Percentiles rank a stretch among this genome's conserved stretches.
Evolutionary conservation across 169 alveolate species (phyloP).

Genomic region (Ichthyophthirius multifiliis): DNA sequence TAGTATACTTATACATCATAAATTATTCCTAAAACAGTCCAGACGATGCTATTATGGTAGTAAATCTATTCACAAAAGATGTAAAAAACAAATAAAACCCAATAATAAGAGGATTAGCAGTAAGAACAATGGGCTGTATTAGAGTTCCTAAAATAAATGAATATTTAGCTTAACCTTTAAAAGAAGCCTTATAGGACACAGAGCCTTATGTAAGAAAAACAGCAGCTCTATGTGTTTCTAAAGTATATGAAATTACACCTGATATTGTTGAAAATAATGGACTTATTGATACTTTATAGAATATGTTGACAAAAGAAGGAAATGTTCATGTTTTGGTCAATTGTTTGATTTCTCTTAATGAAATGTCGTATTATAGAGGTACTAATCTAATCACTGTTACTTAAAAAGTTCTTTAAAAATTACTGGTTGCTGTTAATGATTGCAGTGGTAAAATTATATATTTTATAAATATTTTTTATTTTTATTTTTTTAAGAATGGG

Average conservation of each 20-base stretch:
- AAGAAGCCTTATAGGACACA: conserved; percentile 90
- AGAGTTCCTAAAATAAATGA: conserved; percentile 93
- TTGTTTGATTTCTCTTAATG: conserved; percentile 93
- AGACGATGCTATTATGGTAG: conserved; percentile 97
- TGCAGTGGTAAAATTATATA: neutral
- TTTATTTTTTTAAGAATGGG: conserved; percentile 8
- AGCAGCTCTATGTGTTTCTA: conserved; percentile 97
- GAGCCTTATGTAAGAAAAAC: conserved; percentile 99
- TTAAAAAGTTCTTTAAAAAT: conserved; percentile 11
- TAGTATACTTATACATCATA: conserved; percentile 93
- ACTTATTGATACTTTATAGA: conserved; percentile 85
- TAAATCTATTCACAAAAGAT: conserved; percentile 96
- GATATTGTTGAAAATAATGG: conserved; percentile 92
- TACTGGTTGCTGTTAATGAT: conserved; percentile 35
- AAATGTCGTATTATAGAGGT: conserved; percentile 71
- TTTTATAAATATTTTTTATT: neutral
- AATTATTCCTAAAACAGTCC: conserved; percentile 99
- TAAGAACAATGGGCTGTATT: conserved; percentile 99
- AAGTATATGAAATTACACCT: conserved; percentile 92
- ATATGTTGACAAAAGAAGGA: conserved; percentile 87
- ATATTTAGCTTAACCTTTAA: conserved; percentile 95
- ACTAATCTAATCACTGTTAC: conserved; percentile 1
- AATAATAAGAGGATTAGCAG: conserved; percentile 94
- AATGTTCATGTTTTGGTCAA: conserved; percentile 97
- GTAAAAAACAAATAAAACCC: conserved; percentile 88